A percentile compares a stretch with the other conserved stretches of the same genome.
phyloP scores from a whole-genome alignment of 306 rosid species.

The Quercus dentata region DNA sequence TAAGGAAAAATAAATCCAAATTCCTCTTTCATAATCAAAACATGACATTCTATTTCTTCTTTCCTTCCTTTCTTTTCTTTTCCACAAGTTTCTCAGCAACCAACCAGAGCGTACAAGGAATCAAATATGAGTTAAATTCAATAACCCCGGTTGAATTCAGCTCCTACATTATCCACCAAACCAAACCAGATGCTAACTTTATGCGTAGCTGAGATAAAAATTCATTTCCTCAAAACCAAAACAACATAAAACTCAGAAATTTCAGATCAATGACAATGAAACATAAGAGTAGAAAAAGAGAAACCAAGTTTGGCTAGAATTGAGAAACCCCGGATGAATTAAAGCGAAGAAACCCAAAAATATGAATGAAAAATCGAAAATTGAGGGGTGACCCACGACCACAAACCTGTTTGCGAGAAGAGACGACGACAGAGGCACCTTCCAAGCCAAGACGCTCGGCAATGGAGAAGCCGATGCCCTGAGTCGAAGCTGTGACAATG shows the following conservation, averaged over 20 bases:
- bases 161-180: not conserved
- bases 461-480: slow-evolving; percentile 85
- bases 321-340: not conserved
- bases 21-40: not conserved
- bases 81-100: not conserved
- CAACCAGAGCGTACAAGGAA: not conserved
- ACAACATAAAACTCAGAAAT: not conserved
- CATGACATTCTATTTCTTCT: too few relatives aligned
- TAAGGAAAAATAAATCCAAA: not conserved
- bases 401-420: slow-evolving; percentile 88
- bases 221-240: not conserved
- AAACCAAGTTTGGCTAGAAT: not conserved
- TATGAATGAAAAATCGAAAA: not conserved
- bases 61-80: not conserved
- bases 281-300: not conserved
- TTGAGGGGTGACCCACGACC: not conserved
- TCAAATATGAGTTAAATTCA: not conserved
- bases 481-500: slow-evolving; percentile 90
- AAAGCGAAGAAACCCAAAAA: not conserved
- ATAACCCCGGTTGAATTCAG: not conserved
- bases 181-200: not conserved
- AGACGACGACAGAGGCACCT: slow-evolving; percentile 84
- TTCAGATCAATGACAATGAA: slow-evolving; percentile 6
- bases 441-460: slow-evolving; percentile 89
- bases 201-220: not conserved